Base-by-base conservation (phyloP, 2,329 filamentous ascomycete genomes). In the Penicillium hesseltinei region DNA sequence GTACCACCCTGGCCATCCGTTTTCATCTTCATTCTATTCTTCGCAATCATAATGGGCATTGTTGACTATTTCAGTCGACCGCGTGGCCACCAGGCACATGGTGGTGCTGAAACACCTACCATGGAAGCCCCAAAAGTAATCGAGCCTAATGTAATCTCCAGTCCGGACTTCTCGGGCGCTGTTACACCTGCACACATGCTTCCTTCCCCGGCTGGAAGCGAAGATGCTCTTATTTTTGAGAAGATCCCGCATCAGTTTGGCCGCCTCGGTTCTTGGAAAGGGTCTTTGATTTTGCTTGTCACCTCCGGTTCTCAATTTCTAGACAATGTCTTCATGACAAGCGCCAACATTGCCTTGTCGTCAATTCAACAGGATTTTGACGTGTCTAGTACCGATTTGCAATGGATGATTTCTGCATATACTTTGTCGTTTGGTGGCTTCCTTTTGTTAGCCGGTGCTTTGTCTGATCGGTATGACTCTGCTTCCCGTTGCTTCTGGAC, bases 301-400 rank as follows among this genome's bases (percentile, higher is more conserved):
- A 78, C 76, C 4, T 77, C 74, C 29, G 75, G 75, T 44, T 75
- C 76, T 7, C 76, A 78, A 47, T 70, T 78, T 38, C 71, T 78
- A 45, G 76, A 78, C 51, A 78, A 78, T 58, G 73, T 78, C 17
- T 78, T 77, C 59, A 78, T 78, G 74, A 76, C 74, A 2, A 72
- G 73, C 29, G 69, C 75, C 19, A 78, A 77, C 44, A 75, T 77
- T 52, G 73, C 74, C 3, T 57, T 78, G 25, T 73, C 75, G 0
- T 74, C 75, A 1, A 76, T 78, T 9, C 75, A 78, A 46, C 65
- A 71, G 21, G 73, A 75, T 35, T 75, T 76, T 23, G 59, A 65
- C 17, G 71, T 75, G 1, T 64, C 69, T 35, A 66, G 62, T n/a
- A 70, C 64, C 4, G 69, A 75, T 33, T 61, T 77, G 48, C 75